Evolutionary conservation across 2,329 filamentous ascomycete genomes (phyloP), one percentile per base, ranked within the genome.

Genomic region (Pseudopithomyces maydicus): DNA sequence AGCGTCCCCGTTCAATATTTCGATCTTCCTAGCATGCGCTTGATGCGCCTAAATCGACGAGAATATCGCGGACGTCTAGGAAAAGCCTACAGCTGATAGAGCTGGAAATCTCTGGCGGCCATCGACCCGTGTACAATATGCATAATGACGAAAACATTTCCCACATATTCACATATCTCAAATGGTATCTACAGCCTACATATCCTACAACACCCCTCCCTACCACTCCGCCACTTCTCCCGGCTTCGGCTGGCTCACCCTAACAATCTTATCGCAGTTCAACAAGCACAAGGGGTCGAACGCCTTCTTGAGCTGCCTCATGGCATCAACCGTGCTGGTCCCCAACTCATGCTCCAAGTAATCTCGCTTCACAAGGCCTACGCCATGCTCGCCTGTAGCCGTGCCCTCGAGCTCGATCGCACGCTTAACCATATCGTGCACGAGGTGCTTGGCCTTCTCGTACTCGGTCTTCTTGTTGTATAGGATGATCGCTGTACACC

Each of bases 391-490:
- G 52, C 91, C 91, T 12, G 91, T 93, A 1, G 92, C 90, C 0
- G 91, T 95, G 8, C 91, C 91, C 76, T 95, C 91, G 79, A 92
- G 84, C 78, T 92, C 90, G 47, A 96, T 87, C 0, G 91, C 91
- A 59, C 90, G 83, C 82, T 93, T 92, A 54, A 94, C 90, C 91
- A 95, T 95, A 56, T 87, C 83, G 72, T 93, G 90, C 23, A 95
- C 89, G 23, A 94, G 79, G 39, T 83, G 82, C 69, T 92, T 89
- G 2, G 89, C 89, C 53, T 84, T 82, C 56, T 81, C 77, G 63
- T 88, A 84, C 74, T 94, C 87, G 20, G 81, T 78, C n/a, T 90
- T 85, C 55, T 86, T 71, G 65, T 77, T 89, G 71, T 87, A 86
- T 22, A 89, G 74, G 22, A 89, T 78, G 56, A 88, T 88, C 4